A percentile compares a stretch with the other conserved stretches of the same genome.
These are phyloP conservation scores for Spinacia oleracea DNA, from an alignment of 179 eudicot species.

Conservation along the genomic window DNA sequence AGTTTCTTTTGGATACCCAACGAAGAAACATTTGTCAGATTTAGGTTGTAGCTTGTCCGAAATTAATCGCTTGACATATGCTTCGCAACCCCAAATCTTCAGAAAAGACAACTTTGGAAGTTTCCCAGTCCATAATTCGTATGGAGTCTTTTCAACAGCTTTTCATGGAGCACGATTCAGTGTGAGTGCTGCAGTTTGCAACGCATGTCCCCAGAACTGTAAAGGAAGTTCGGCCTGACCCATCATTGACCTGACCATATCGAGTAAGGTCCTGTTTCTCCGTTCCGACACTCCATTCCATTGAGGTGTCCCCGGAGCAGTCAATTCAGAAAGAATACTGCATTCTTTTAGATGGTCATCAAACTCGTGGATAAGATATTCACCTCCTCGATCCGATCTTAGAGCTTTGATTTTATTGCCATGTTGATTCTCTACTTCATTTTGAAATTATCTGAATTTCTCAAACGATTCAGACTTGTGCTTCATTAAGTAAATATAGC, in stretches of 20 bases:
- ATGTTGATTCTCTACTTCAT: neutral
- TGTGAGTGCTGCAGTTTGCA: neutral
- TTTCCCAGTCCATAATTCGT: neutral
- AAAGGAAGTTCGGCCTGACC: neutral
- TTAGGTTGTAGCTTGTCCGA: too few relatives aligned
- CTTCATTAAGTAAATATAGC: neutral
- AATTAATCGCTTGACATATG: neutral
- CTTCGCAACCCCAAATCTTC: too few relatives aligned
- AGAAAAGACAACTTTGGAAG: neutral
- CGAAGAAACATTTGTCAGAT: too few relatives aligned
- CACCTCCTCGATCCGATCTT: neutral
- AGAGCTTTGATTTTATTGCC: neutral
- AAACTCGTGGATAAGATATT: neutral
- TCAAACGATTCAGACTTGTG: neutral
- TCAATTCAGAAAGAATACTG: neutral
- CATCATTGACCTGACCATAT: too few relatives aligned
- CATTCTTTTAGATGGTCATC: neutral
- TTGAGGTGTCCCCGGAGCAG: neutral
- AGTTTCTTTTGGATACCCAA: too few relatives aligned
- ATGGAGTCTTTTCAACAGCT: neutral
- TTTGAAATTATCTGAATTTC: neutral
- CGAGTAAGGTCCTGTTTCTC: neutral
- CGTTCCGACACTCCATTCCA: neutral
- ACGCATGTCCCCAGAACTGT: neutral
- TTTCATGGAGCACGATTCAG: too few relatives aligned